Percentiles rank a stretch among this genome's conserved stretches.
These are phyloP conservation scores for Castanea crenata DNA, from an alignment of 306 rosid species.

Conservation along the genomic window DNA sequence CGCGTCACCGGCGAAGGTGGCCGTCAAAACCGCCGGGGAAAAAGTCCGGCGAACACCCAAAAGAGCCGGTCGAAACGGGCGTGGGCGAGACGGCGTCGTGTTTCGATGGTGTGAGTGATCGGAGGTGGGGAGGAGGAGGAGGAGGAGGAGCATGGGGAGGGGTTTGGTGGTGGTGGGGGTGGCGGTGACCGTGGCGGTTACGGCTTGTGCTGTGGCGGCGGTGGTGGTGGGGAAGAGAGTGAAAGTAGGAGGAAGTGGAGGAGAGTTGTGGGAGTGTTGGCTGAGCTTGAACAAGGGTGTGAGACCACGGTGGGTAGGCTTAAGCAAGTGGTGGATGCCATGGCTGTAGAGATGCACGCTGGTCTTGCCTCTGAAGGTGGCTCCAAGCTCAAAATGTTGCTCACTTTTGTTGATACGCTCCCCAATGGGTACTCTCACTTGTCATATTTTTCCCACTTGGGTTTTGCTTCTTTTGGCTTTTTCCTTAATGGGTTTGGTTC, in stretches of 20 bases:
- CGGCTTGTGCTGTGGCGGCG: conserved; percentile 77
- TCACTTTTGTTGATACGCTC: conserved; percentile 79
- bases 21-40: conserved; percentile 33
- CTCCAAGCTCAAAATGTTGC: conserved; percentile 95
- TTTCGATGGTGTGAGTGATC: conserved; percentile 49
- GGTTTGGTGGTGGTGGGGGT: conserved; percentile 46
- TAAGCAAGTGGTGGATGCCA: conserved; percentile 86
- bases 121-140: conserved; percentile 29
- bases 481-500: background rate
- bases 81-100: conserved; percentile 39
- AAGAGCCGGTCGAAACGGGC: too few relatives aligned
- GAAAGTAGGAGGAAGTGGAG: conserved; percentile 75
- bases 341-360: conserved; percentile 99
- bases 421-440: conserved; percentile 76
- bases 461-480: background rate
- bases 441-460: background rate
- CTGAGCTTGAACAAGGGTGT: conserved; percentile 69
- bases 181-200: conserved; percentile 68
- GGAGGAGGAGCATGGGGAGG: conserved; percentile 35
- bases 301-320: conserved; percentile 65
- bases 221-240: conserved; percentile 70
- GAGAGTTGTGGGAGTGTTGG: conserved; percentile 60
- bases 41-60: background rate
- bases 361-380: conserved; percentile 97
- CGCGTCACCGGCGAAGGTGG: conserved; percentile 37